Evolutionary conservation across 2,329 filamentous ascomycete genomes (phyloP).

Genomic region (Cytospora schulzeri): DNA sequence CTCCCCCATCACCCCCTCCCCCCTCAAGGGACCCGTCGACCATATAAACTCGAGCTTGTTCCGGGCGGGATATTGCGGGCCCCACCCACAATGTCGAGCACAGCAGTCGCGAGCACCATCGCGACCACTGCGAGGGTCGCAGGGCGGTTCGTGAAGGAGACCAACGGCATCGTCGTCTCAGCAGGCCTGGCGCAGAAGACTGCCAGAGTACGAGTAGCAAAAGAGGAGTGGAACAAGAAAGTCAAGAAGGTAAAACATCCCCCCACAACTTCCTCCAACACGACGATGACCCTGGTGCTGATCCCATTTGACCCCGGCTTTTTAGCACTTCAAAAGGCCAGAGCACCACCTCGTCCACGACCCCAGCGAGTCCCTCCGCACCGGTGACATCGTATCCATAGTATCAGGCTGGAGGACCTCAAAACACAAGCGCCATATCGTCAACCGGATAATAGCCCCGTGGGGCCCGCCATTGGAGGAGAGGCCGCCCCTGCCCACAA

Average conservation of each 20-base stretch:
- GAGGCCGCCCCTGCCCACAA: constrained; percentile 65
- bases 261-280: neutral
- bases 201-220: constrained; percentile 74
- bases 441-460: constrained; percentile 74
- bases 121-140: constrained; percentile 12
- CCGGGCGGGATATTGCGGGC: neutral
- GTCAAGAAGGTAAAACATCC: constrained; percentile 79
- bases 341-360: constrained; percentile 75
- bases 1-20: neutral
- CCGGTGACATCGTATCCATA: constrained; percentile 76
- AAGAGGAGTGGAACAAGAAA: constrained; percentile 70
- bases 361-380: constrained; percentile 70
- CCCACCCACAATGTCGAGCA: constrained; percentile 11
- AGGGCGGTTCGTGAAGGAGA: constrained; percentile 4
- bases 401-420: constrained; percentile 65
- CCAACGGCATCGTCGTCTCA: constrained; percentile 70
- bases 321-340: constrained; percentile 66
- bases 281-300: neutral
- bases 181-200: constrained; percentile 78
- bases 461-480: constrained; percentile 63
- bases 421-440: constrained; percentile 71
- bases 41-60: neutral
- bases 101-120: constrained; percentile 14
- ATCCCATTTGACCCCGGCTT: neutral
- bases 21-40: neutral